These are phyloP conservation scores for Calonectria hongkongensis DNA, from an alignment of 2,329 filamentous ascomycete genomes.

Conservation along the genomic window DNA sequence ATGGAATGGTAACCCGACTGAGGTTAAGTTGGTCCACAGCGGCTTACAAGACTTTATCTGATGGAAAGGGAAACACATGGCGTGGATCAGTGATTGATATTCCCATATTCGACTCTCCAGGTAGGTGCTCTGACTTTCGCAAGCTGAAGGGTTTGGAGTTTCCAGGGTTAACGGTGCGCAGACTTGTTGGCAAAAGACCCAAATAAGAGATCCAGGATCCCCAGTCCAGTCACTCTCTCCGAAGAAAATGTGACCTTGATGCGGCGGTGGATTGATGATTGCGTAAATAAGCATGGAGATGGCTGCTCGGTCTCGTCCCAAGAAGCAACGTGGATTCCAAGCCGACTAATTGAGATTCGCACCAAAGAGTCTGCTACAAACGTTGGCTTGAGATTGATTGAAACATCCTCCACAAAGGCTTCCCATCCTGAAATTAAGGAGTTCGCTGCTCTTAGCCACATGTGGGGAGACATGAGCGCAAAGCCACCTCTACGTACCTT, in stretches of 20 bases:
- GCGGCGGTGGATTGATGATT: background rate
- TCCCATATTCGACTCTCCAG: constrained; percentile 1
- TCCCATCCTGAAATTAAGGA: background rate
- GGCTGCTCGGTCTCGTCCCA: background rate
- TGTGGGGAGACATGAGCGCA: constrained; percentile 1
- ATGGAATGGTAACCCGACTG: constrained; percentile 4
- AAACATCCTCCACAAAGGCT: background rate
- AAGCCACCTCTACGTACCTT: constrained; percentile 9
- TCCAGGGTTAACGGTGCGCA: background rate
- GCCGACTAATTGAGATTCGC: background rate
- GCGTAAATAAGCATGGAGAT: background rate
- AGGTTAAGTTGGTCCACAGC: background rate
- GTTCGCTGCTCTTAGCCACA: constrained; percentile 4
- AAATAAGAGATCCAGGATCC: background rate
- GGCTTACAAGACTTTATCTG: background rate
- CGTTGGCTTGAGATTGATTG: background rate
- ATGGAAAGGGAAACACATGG: background rate
- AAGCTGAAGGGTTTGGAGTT: background rate
- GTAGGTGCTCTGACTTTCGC: background rate
- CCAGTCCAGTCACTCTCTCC: background rate
- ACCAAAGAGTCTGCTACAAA: background rate
- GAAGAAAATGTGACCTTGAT: background rate
- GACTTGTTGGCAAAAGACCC: background rate
- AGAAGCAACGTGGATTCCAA: constrained; percentile 5
- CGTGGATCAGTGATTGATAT: constrained; percentile 4